A percentile compares a stretch with the other conserved stretches of the same genome.
phyloP scores from a whole-genome alignment of 768 basidiomycete species.

The Mycena maculata region DNA sequence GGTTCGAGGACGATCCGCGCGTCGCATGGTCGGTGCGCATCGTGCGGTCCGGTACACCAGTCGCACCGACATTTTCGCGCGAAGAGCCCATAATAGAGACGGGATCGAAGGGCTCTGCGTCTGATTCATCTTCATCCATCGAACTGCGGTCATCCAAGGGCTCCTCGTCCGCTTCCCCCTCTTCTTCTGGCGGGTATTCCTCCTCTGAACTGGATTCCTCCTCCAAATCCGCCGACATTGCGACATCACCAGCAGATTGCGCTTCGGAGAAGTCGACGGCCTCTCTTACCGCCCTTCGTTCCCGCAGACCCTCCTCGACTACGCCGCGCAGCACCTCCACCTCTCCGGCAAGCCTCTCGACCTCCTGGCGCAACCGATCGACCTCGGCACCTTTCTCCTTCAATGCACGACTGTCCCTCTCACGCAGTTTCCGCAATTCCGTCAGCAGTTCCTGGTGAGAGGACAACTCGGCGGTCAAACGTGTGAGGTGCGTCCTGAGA shows the following conservation, averaged over 20 bases:
- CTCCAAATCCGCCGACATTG: constrained; percentile 49
- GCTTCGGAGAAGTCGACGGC: constrained; percentile 25
- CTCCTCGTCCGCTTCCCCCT: constrained; percentile 42
- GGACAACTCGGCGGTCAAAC: constrained; percentile 83
- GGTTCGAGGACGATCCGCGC: constrained; percentile 52
- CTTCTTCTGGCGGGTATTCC: constrained; percentile 42
- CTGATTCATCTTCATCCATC: constrained; percentile 29
- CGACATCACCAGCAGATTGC: constrained; percentile 46
- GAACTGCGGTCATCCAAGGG: constrained; percentile 27
- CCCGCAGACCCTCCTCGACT: constrained; percentile 87
- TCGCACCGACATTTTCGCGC: constrained; percentile 31
- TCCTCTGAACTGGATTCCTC: constrained; percentile 37
- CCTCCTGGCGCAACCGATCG: constrained; percentile 73
- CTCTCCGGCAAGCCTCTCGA: constrained; percentile 85
- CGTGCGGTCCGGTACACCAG: constrained; percentile 51
- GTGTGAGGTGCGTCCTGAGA: constrained; percentile 78
- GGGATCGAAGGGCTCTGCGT: constrained; percentile 51
- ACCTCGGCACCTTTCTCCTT: constrained; percentile 76
- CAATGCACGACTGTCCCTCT: constrained; percentile 68
- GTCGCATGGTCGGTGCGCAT: constrained; percentile 68
- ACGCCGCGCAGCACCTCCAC: constrained; percentile 88
- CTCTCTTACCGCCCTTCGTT: constrained; percentile 70
- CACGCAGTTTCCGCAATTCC: constrained; percentile 72
- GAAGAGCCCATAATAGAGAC: constrained; percentile 47
- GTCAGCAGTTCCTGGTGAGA: constrained; percentile 78